These are phyloP conservation scores for Peziza echinospora DNA, from an alignment of 495 filamentous ascomycete genomes.

Conservation along the genomic window DNA sequence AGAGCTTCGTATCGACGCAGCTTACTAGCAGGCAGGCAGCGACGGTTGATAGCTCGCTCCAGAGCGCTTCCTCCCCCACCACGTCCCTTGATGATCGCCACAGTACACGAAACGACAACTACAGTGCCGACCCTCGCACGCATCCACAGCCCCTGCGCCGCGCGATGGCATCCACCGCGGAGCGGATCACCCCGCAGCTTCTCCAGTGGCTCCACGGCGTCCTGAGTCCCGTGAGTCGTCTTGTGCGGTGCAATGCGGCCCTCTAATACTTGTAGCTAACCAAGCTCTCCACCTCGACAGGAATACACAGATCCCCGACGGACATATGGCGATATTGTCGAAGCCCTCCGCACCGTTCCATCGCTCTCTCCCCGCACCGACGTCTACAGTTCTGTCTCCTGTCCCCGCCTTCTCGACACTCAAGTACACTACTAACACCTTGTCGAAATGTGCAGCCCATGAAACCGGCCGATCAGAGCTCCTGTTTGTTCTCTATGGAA, in stretches of 20 bases:
- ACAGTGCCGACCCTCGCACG: too few species aligned
- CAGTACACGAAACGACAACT: too few species aligned
- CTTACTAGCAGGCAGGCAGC: too few species aligned
- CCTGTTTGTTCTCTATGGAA: conserved; percentile 68
- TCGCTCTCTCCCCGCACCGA: conserved; percentile 78
- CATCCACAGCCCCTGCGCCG: too few species aligned
- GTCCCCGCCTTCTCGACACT: neutral
- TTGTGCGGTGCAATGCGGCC: conserved; percentile 3
- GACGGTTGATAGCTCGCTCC: too few species aligned
- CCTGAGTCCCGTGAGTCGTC: conserved; percentile 43
- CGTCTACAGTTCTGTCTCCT: conserved; percentile 90
- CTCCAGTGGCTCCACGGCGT: conserved; percentile 91
- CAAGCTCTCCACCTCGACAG: conserved; percentile 29
- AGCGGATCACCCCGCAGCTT: conserved; percentile 31
- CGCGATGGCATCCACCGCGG: neutral
- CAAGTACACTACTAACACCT: conserved; percentile 7
- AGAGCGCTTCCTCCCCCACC: too few species aligned
- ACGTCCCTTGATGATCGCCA: too few species aligned
- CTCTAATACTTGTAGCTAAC: too few species aligned
- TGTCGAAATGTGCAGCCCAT: conserved; percentile 40
- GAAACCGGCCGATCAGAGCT: conserved; percentile 74
- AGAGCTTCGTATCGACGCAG: too few species aligned
- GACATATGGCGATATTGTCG: conserved; percentile 77
- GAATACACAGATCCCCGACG: conserved; percentile 85
- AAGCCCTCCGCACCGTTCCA: conserved; percentile 58